Conservation (phyloP, 1,139 yeast species). For the Yamadazyma triangularis region DNA sequence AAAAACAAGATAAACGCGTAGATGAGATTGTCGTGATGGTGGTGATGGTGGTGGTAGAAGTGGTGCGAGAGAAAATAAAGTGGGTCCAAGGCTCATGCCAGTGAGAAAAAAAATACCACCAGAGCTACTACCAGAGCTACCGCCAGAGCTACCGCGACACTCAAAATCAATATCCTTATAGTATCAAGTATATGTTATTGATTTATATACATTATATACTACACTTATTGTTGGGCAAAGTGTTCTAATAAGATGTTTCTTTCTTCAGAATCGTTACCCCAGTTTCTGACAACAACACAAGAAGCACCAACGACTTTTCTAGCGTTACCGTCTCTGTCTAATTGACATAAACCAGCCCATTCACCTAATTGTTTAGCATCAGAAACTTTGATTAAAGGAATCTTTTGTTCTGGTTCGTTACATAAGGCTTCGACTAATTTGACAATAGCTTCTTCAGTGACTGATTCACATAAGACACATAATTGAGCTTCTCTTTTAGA, state of each 20-base stretch:
- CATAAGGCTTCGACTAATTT: constrained; percentile 99
- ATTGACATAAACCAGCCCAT: constrained; percentile 99
- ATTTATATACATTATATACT: background rate
- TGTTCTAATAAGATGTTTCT: constrained; percentile 95
- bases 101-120: too few relatives aligned
- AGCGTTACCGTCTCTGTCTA: constrained; percentile 99
- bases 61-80: too few relatives aligned
- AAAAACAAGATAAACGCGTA: too few relatives aligned
- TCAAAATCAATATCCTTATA: too few relatives aligned
- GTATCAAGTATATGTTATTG: too few relatives aligned
- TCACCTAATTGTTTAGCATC: constrained; percentile 99
- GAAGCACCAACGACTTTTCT: constrained; percentile 99
- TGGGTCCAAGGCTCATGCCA: too few relatives aligned
- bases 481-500: constrained; percentile 97
- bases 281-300: constrained; percentile 98
- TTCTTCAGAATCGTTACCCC: constrained; percentile 99
- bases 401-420: constrained; percentile 95
- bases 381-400: constrained; percentile 98
- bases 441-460: constrained; percentile 95
- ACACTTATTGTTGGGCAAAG: constrained; percentile 79
- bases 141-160: too few relatives aligned
- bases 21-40: too few relatives aligned
- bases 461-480: constrained; percentile 96
- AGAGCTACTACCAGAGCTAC: too few relatives aligned
- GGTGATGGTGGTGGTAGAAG: too few relatives aligned